Percentiles rank a stretch among this genome's conserved stretches.
Evolutionary conservation across 495 filamentous ascomycete species (phyloP).

Genomic region (Aspergillus sclerotioniger): DNA sequence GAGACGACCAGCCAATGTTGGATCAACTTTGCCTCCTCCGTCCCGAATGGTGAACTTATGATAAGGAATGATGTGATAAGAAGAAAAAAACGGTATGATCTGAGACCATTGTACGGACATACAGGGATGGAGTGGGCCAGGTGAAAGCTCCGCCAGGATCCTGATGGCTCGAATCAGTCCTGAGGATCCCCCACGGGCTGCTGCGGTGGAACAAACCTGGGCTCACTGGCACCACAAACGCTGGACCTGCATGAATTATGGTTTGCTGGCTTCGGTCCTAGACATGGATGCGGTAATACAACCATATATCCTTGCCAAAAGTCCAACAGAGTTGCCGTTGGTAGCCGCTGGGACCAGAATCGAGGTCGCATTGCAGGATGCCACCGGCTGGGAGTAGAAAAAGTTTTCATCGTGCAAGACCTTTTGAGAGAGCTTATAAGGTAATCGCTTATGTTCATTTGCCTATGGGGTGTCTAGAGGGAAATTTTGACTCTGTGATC

Average conservation of each 20-base stretch:
- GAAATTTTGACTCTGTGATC: constrained; percentile 13
- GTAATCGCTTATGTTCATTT: constrained; percentile 4
- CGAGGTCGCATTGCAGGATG: constrained; percentile 17
- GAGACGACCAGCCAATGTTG: background rate
- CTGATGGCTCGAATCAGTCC: constrained; percentile 5
- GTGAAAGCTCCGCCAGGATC: background rate
- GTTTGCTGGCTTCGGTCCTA: constrained; percentile 15
- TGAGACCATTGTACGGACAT: background rate
- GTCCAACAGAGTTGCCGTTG: constrained; percentile 8
- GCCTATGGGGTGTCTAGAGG: background rate
- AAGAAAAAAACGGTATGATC: background rate
- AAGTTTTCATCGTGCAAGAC: background rate
- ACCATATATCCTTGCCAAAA: constrained; percentile 9
- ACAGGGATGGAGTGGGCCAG: constrained; percentile 4
- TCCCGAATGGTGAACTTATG: constrained; percentile 2
- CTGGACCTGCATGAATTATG: constrained; percentile 2
- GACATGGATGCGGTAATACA: constrained; percentile 10
- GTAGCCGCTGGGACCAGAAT: constrained; percentile 11
- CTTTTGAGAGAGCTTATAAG: constrained; percentile 8
- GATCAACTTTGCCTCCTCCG: background rate
- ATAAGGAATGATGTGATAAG: constrained; percentile 7
- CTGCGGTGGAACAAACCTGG: background rate
- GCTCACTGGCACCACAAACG: constrained; percentile 2
- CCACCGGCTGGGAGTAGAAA: constrained; percentile 6
- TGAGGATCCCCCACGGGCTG: constrained; percentile 3